Base-by-base conservation (phyloP, 148 eudicot genomes). In the Camellia sinensis region DNA sequence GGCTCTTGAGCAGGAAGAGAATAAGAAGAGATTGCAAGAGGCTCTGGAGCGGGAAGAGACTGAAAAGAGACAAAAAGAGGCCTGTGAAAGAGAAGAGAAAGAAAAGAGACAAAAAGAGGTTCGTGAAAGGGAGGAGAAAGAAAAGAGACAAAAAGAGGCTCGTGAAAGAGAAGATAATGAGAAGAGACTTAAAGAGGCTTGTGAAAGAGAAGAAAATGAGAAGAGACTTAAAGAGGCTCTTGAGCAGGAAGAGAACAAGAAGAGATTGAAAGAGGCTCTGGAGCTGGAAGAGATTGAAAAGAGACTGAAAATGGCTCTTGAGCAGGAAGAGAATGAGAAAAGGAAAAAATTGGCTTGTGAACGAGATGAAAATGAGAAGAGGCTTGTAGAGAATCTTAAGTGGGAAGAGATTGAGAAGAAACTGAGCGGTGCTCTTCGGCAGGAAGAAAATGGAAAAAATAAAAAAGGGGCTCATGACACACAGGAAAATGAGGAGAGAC, bases 1-100 rank as follows among this genome's bases (percentile, higher is more conserved):
- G 44, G 90, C 87, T 21, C 67, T 81, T 76, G 81, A 89, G 68
- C 82, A 81, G 63, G 88, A 61, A 76, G 87, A 81, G 67, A 87
- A 80, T 81, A 81, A 82, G 75, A 84, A 82, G 74, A 88, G 83
- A 84, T 80, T 81, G 67, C 80, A 83, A 81, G 85, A 83, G 65
- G 87, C 87, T 17, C 89, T 81, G 52, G 89, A 85, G 60, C 80
- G 80, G 41, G 82, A 62, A 21, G 87, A 85, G 50, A 66, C 76
- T 66, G 84, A 80, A 61, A 82, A 83, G 84, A 60, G 69, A 65
- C 37, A 74, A 57, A 79, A 77, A 9, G 85, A 75, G 71, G 65
- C 76, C 76, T 59, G 37, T 63, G 81, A 81, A 60, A 81, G 74
- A 74, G 68, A 82, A 73, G 63, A 64, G 29, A 69, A 64, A 70